A percentile compares a stretch with the other conserved stretches of the same genome.
Conservation (phyloP, 768 basidiomycete genomes). For the Galerina sulciceps region DNA sequence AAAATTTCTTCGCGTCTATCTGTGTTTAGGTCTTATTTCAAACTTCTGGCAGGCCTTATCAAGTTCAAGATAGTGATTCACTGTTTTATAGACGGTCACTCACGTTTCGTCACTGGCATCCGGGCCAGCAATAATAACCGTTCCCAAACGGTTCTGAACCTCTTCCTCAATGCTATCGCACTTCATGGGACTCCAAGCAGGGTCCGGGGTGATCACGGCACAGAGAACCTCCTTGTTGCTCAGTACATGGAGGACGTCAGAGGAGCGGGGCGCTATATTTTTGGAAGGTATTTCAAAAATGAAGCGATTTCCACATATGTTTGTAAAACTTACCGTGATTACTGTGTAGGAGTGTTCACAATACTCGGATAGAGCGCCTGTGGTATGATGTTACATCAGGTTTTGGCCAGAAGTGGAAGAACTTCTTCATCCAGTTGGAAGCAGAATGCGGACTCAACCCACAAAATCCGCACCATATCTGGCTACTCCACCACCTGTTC, state of each 20-base stretch:
- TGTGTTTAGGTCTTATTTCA: too few relatives aligned
- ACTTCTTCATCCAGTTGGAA: slow-evolving; percentile 40
- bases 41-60: slow-evolving; percentile 31
- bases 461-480: slow-evolving; percentile 34
- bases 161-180: slow-evolving; percentile 31
- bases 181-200: slow-evolving; percentile 35
- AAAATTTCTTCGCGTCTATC: too few relatives aligned
- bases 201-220: slow-evolving; percentile 35
- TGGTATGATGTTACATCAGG: slow-evolving; percentile 41
- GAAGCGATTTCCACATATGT: neutral
- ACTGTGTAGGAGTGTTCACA: slow-evolving; percentile 39
- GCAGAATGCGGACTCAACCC: slow-evolving; percentile 24
- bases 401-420: slow-evolving; percentile 41
- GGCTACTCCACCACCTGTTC: slow-evolving; percentile 44
- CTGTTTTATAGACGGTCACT: slow-evolving; percentile 46
- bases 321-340: neutral
- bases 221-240: slow-evolving; percentile 36
- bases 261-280: slow-evolving; percentile 40
- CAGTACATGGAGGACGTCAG: slow-evolving; percentile 27
- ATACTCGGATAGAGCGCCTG: slow-evolving; percentile 40
- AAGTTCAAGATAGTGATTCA: slow-evolving; percentile 41
- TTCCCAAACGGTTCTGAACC: slow-evolving; percentile 37
- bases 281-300: slow-evolving; percentile 29
- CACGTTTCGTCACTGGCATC: slow-evolving; percentile 37
- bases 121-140: slow-evolving; percentile 43